Base-by-base conservation (phyloP, 176 grass and related monocot genomes). In the Cocos nucifera region DNA sequence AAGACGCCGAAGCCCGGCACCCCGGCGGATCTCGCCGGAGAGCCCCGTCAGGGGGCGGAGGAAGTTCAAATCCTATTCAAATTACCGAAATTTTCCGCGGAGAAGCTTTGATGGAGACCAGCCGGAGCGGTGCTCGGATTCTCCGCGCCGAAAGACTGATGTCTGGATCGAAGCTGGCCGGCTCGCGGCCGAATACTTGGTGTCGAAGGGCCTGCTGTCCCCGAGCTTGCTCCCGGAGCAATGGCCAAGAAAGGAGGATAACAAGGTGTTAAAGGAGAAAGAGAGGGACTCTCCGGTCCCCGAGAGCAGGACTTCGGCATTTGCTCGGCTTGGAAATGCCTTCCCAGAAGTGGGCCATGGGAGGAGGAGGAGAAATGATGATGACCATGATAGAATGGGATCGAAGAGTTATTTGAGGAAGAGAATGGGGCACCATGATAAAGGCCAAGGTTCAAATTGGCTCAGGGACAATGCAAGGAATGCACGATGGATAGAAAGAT, bases 111-210 rank as follows among this genome's bases (percentile, higher is more conserved):
- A 30, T 30, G 28, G 28, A 30, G 64, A 73, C 32, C 70, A 50
- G 32, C 72, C 56, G 18, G 54, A 6, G 28, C 69, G 69, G 14
- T 59, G 26, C 61, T 12, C 69, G 51, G 54, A 10, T 6, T 49
- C 79, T 21, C 57, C 55, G 0, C 51, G 51, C 0, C 62, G 53
- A 56, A 68, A 77, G 18, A 48, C 53, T 26, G 65, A 53, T 35
- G 44, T 86, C 70, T 71, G 81, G 10, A 69, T 86, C n/a, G 70
- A 86, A 75, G 83, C 78, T 28, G 83, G 83, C 24, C 70, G 78
- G 24, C 78, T 86, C 26, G 78, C 83, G 24, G 83, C 83, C 14
- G 74, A 75, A 56, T 86, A 75, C 78, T 50, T 86, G 66, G 74
- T 82, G 51, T 61, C 70, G 2, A 75, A 82, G 56, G 83, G 83